Percentiles rank a stretch among this genome's conserved stretches.
Evolutionary conservation across 306 rosid genomes (phyloP).

Genomic region (Argentina anserina): DNA sequence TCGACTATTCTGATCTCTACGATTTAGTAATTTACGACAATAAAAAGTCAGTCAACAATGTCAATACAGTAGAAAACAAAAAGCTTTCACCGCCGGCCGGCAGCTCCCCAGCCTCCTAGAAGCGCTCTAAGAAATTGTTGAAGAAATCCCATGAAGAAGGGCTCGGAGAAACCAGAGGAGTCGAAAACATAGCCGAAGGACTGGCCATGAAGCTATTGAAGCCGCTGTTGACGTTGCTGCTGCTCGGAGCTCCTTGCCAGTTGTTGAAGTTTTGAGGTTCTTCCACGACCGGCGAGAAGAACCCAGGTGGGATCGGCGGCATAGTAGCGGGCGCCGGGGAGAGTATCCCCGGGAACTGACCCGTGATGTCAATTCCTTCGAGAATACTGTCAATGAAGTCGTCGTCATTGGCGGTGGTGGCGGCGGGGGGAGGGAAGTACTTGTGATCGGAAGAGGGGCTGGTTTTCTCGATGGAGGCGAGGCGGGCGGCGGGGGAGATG

Average conservation of each 20-base stretch:
- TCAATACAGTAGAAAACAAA: background rate
- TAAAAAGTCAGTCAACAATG: conserved; percentile 27
- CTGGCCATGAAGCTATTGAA: conserved; percentile 40
- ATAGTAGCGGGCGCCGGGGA: conserved; percentile 72
- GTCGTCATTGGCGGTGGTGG: conserved; percentile 16
- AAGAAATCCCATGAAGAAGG: conserved; percentile 66
- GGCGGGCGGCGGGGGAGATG: conserved; percentile 85
- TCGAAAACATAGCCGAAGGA: conserved; percentile 62
- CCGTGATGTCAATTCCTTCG: conserved; percentile 47
- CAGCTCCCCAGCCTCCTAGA: background rate
- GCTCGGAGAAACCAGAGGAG: conserved; percentile 61
- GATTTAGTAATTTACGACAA: background rate
- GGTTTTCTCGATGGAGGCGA: conserved; percentile 75
- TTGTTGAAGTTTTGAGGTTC: conserved; percentile 35
- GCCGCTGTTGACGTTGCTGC: conserved; percentile 3
- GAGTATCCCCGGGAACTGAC: conserved; percentile 61
- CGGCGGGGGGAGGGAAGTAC: background rate
- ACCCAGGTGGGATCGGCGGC: conserved; percentile 56
- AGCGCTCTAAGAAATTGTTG: conserved; percentile 48
- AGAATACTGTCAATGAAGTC: conserved; percentile 29
- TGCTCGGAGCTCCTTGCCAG: conserved; percentile 27
- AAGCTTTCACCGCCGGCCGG: conserved; percentile 16
- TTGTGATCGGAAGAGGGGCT: conserved; percentile 38
- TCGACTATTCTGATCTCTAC: background rate
- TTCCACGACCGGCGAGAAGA: conserved; percentile 46